phyloP scores from a whole-genome alignment of 257 asterid species.

The Gentiana macrophylla region DNA sequence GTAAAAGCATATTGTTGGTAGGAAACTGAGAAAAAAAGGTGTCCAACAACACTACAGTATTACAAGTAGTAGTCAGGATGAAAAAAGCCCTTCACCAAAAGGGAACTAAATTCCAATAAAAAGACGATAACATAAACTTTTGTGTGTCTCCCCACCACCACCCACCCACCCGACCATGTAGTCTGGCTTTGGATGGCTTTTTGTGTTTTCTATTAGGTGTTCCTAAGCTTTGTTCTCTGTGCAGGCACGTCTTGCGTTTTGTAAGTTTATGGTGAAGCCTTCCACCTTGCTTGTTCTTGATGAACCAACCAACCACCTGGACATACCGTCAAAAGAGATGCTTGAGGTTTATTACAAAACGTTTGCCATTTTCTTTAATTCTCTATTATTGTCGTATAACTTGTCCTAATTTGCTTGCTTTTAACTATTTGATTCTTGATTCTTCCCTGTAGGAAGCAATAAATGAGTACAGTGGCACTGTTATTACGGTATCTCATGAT shows the following conservation, averaged over 20 bases:
- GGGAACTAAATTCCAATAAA: too few species aligned
- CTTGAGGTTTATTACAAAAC: conserved; percentile 64
- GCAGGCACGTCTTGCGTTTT: conserved; percentile 98
- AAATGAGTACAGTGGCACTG: conserved; percentile 86
- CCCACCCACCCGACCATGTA: too few species aligned
- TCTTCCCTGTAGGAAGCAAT: conserved; percentile 67
- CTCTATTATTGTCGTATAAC: not conserved
- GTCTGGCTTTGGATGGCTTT: too few species aligned
- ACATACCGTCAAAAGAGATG: conserved; percentile 97
- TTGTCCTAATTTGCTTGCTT: not conserved
- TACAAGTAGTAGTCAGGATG: too few species aligned
- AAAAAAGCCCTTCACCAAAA: too few species aligned
- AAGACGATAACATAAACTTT: too few species aligned
- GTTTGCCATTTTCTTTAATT: not conserved
- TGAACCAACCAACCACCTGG: conserved; percentile 97
- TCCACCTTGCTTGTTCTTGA: conserved; percentile 87
- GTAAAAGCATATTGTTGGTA: too few species aligned
- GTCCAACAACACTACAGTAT: too few species aligned
- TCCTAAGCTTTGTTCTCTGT: not conserved
- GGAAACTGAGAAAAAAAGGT: too few species aligned
- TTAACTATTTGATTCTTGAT: conserved; percentile 4
- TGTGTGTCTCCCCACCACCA: too few species aligned
- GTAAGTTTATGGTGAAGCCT: conserved; percentile 98
- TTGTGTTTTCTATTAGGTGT: too few species aligned
- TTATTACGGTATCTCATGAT: conserved; percentile 91